Percentiles rank a stretch among this genome's conserved stretches.
Conservation (phyloP, 495 filamentous ascomycete genomes). For the Baudoinia panamericana region DNA sequence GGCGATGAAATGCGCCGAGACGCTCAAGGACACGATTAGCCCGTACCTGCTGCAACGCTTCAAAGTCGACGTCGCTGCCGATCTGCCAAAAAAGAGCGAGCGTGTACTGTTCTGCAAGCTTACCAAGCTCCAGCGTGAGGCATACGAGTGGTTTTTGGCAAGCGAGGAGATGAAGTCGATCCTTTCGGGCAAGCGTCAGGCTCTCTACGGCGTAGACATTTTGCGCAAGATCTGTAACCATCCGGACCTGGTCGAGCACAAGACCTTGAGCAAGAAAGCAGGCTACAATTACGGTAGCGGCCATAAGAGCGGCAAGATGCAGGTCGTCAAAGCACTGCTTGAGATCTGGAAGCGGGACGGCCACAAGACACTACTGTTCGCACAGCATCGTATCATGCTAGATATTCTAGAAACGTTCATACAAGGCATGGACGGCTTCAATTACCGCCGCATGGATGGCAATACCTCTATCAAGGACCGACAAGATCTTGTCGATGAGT, state of each 20-base stretch:
- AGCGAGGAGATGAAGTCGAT: constrained; percentile 75
- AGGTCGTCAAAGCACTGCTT: constrained; percentile 71
- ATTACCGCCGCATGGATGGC: constrained; percentile 85
- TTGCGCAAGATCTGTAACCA: constrained; percentile 97
- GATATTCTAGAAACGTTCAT: constrained; percentile 81
- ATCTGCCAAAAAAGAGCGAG: constrained; percentile 88
- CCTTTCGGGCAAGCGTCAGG: constrained; percentile 56
- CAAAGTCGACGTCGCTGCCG: constrained; percentile 85
- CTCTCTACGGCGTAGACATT: constrained; percentile 77
- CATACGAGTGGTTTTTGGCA: constrained; percentile 66
- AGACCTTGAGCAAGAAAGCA: constrained; percentile 40
- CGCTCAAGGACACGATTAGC: constrained; percentile 78
- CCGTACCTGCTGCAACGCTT: constrained; percentile 86
- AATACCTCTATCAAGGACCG: constrained; percentile 70
- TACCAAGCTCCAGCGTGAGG: constrained; percentile 56
- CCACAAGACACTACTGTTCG: constrained; percentile 84
- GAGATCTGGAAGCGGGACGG: constrained; percentile 74
- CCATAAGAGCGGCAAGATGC: constrained; percentile 83
- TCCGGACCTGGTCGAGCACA: constrained; percentile 68
- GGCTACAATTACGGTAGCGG: constrained; percentile 60
- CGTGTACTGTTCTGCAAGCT: constrained; percentile 92
- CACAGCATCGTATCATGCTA: constrained; percentile 83
- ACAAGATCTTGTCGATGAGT: constrained; percentile 75
- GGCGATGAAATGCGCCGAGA: constrained; percentile 77
- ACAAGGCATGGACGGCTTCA: constrained; percentile 48